phyloP scores from a whole-genome alignment of 805 yeast genomes.

The Blastobotrys parvus region DNA sequence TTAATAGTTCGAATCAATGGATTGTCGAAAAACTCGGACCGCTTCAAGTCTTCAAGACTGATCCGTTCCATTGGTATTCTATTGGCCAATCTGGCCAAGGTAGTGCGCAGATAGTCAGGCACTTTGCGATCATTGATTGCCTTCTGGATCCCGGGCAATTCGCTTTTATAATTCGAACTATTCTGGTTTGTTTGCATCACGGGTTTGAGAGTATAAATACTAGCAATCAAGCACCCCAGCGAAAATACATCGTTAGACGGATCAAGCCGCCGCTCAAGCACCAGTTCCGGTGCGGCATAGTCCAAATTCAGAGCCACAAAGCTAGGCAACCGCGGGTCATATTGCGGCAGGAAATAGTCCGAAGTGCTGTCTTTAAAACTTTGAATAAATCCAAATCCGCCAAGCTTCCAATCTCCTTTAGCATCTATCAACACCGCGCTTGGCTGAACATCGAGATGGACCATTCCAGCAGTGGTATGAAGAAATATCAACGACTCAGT shows the following conservation, averaged over 20 bases:
- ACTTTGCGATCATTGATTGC: constrained; percentile 40
- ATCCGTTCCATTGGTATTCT: constrained; percentile 51
- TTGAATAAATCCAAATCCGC: constrained; percentile 55
- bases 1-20: constrained; percentile 73
- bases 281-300: constrained; percentile 78
- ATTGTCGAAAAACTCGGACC: constrained; percentile 70
- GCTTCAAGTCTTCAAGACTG: constrained; percentile 58
- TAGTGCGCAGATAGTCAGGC: constrained; percentile 46
- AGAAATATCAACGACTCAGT: constrained; percentile 74
- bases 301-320: constrained; percentile 64
- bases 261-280: constrained; percentile 54
- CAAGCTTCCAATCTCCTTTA: constrained; percentile 84
- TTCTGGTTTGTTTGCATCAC: constrained; percentile 43
- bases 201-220: constrained; percentile 47
- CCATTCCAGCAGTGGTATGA: constrained; percentile 64
- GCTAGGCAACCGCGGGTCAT: constrained; percentile 66
- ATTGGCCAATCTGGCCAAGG: constrained; percentile 46
- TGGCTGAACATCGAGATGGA: constrained; percentile 76
- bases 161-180: constrained; percentile 42
- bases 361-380: constrained; percentile 45
- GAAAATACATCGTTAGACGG: constrained; percentile 78
- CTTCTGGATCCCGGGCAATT: constrained; percentile 29
- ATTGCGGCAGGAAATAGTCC: constrained; percentile 60
- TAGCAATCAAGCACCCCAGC: constrained; percentile 66
- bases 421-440: constrained; percentile 66